Conservation (phyloP, 371 early-diverging fungal genomes). For the Lichtheimia hyalospora region DNA sequence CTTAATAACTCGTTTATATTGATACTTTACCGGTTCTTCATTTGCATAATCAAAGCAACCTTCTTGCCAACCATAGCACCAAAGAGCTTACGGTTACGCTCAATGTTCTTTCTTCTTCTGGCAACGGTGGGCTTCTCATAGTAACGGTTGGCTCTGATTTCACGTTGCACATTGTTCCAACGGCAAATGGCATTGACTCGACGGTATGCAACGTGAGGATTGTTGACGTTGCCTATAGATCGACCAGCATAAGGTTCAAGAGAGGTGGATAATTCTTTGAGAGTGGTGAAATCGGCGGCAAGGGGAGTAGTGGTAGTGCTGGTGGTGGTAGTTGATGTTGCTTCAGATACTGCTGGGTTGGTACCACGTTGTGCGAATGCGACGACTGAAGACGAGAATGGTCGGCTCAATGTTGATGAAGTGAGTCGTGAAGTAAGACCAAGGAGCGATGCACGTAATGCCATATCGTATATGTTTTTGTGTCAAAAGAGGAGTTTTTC, state of each 20-base stretch:
- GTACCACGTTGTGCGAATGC: too few species aligned
- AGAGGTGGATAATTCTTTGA: slow-evolving; percentile 7
- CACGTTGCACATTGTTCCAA: slow-evolving; percentile 48
- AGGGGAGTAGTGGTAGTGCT: not conserved
- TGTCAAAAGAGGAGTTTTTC: too few species aligned
- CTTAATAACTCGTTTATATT: too few species aligned
- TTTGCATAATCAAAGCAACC: slow-evolving; percentile 60
- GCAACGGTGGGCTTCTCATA: slow-evolving; percentile 60
- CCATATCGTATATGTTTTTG: slow-evolving; percentile 3
- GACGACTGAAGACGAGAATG: slow-evolving; percentile 3
- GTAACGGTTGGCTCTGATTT: slow-evolving; percentile 42
- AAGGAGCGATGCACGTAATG: slow-evolving; percentile 14
- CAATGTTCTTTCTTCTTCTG: slow-evolving; percentile 50
- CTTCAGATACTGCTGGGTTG: not conserved
- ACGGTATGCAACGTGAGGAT: slow-evolving; percentile 43
- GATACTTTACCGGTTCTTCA: slow-evolving; percentile 54
- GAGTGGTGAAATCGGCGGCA: slow-evolving; percentile 4
- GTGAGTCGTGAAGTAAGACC: slow-evolving; percentile 10
- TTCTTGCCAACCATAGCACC: slow-evolving; percentile 56
- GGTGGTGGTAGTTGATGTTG: not conserved
- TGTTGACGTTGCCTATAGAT: slow-evolving; percentile 39
- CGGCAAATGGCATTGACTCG: slow-evolving; percentile 40
- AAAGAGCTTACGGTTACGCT: slow-evolving; percentile 50
- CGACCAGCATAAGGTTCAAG: slow-evolving; percentile 47
- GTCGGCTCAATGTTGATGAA: not conserved